Evolutionary conservation across 1,139 yeast species (phyloP).

Genomic region (Suhomyces ambrosiae): DNA sequence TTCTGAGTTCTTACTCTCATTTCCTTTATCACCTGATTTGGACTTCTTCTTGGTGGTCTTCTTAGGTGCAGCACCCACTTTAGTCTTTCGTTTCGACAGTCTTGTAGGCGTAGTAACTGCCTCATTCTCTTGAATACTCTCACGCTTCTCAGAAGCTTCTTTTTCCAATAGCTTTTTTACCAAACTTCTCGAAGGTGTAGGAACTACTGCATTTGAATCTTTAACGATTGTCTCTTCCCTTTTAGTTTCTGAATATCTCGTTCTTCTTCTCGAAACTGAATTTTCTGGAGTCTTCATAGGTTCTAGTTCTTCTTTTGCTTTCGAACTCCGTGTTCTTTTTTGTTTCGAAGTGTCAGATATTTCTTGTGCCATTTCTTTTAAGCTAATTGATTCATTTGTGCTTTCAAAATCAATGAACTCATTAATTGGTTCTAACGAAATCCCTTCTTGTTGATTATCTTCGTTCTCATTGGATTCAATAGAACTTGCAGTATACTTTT

Average conservation of each 20-base stretch:
- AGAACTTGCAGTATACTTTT: constrained; percentile 4
- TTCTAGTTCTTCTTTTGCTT: neutral
- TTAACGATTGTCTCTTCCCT: neutral
- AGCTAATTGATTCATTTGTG: neutral
- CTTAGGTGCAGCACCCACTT: constrained; percentile 1
- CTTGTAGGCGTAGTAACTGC: constrained; percentile 5
- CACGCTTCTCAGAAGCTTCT: constrained; percentile 4
- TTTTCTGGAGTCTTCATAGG: neutral
- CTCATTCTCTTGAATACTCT: constrained; percentile 1
- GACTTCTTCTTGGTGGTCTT: constrained; percentile 6
- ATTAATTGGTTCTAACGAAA: neutral
- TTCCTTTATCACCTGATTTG: constrained; percentile 8
- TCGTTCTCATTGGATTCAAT: constrained; percentile 3
- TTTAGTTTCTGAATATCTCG: constrained; percentile 3
- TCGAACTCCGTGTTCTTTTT: neutral
- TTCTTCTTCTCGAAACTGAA: constrained; percentile 5
- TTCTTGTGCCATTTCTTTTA: neutral
- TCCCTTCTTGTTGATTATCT: neutral
- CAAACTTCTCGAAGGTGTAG: constrained; percentile 7
- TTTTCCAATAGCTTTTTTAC: constrained; percentile 9
- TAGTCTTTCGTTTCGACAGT: constrained; percentile 1
- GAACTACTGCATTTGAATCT: neutral
- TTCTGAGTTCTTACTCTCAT: constrained; percentile 11
- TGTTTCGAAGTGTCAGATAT: neutral
- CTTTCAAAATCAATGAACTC: neutral